Percentiles rank a stretch among this genome's conserved stretches.
Conservation (phyloP, 2,329 filamentous ascomycete species). For the Xylaria sp. region DNA sequence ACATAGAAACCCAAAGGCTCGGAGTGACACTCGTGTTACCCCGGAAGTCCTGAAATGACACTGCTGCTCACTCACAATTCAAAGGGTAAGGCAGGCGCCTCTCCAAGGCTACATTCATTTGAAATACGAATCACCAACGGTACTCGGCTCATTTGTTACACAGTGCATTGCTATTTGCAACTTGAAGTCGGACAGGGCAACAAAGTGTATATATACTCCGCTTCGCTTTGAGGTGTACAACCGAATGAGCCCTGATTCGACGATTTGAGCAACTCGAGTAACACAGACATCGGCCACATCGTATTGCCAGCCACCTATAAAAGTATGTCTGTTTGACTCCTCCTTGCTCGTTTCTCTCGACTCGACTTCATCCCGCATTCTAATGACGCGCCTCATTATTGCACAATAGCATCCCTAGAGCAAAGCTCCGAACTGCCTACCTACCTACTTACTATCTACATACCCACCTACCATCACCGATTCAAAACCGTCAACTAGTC, state of each 20-base stretch:
- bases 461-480: neutral
- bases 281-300: neutral
- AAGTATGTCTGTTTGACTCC: neutral
- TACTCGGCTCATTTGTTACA: neutral
- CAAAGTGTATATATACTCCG: neutral
- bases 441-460: neutral
- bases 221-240: neutral
- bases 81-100: too few species aligned
- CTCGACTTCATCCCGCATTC: neutral
- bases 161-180: neutral
- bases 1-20: too few species aligned
- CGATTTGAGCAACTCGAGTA: neutral
- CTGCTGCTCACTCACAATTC: too few species aligned
- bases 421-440: too few species aligned
- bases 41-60: too few species aligned
- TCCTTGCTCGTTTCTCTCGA: neutral
- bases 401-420: neutral
- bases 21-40: too few species aligned
- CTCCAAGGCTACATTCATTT: too few species aligned
- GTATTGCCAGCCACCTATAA: neutral
- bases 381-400: neutral
- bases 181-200: too few species aligned
- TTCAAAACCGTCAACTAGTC: neutral
- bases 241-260: neutral
- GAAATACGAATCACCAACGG: too few species aligned